Evolutionary conservation across 495 filamentous ascomycete genomes (phyloP), one percentile per base, ranked within the genome.

Genomic region (Trichoderma reesei): DNA sequence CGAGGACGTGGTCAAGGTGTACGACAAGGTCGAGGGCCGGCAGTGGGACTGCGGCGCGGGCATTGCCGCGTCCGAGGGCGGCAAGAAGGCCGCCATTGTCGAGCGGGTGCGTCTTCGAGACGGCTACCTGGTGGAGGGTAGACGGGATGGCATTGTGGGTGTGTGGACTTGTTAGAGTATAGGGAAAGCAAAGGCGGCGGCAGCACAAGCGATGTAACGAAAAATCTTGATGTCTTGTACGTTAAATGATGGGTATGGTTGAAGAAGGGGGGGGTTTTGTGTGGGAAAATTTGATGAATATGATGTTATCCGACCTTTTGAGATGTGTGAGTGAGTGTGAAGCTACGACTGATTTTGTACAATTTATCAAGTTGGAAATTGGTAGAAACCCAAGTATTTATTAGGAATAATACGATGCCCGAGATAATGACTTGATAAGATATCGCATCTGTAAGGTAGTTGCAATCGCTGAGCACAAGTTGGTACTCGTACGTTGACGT

Each of bases 31-130:
- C 4, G 94, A 99, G 69, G 92, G 91, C 11, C 78, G 89, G 65
- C 95, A 97, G 73, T 98, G 94, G 94, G 92, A 98, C 72, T 99
- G 94, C 73, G 94, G 94, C 20, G 86, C 90, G 0, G 91, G 91
- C 39, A 85, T 88, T 41, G 80, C 78, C 10, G 81, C 82, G 36
- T 83, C 84, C 31, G 89, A 90, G 26, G 75, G 78, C 36, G 86
- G 79, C 9, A 83, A 81, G 61, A 77, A 74, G 38, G 79, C 88
- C 14, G 81, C 86, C 11, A 82, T 86, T n/a, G 86, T 98, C 36
- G 92, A 98, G 73, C 86, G 82, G 46, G 95, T 98, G 36, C 84
- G 92, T 60, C 86, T 98, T 63, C 90, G 91, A 75, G 94, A 99
- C 71, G 95, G 94, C 9, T 99, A 96, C 76, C 80, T 96, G 65